Conservation (phyloP, 179 eudicot species). For the Dionaea muscipula region DNA sequence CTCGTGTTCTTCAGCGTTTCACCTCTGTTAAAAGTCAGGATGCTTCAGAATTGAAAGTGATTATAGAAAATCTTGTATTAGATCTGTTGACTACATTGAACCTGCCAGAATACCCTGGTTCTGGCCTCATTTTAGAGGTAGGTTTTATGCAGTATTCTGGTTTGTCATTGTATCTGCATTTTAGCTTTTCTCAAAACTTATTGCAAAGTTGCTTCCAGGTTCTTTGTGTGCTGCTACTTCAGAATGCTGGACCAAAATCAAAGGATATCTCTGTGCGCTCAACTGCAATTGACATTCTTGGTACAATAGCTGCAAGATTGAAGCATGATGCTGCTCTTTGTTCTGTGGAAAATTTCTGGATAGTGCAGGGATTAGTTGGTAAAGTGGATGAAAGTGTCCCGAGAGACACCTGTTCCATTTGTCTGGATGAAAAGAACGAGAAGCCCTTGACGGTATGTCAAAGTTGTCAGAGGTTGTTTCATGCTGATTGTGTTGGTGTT, state of each 20-base stretch:
- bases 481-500: conserved; percentile 70
- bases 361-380: conserved; percentile 45
- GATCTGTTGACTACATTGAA: conserved; percentile 75
- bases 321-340: conserved; percentile 71
- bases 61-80: conserved; percentile 73
- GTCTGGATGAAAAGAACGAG: conserved; percentile 47
- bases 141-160: conserved; percentile 8
- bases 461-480: conserved; percentile 72
- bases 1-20: conserved; percentile 75
- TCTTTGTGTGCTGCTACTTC: conserved; percentile 88
- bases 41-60: conserved; percentile 65
- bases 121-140: conserved; percentile 86
- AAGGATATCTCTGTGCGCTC: conserved; percentile 74
- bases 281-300: conserved; percentile 87
- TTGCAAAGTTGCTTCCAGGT: conserved; percentile 51
- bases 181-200: conserved; percentile 4
- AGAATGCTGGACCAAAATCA: conserved; percentile 91
- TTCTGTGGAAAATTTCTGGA: conserved; percentile 60
- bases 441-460: conserved; percentile 55
- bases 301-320: conserved; percentile 85
- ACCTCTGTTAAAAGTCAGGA: conserved; percentile 69
- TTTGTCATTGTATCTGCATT: conserved; percentile 4
- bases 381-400: conserved; percentile 24
- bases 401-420: conserved; percentile 52
- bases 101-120: conserved; percentile 93